Base-by-base conservation (phyloP, 495 filamentous ascomycete genomes). In the Neurospora sp. region DNA sequence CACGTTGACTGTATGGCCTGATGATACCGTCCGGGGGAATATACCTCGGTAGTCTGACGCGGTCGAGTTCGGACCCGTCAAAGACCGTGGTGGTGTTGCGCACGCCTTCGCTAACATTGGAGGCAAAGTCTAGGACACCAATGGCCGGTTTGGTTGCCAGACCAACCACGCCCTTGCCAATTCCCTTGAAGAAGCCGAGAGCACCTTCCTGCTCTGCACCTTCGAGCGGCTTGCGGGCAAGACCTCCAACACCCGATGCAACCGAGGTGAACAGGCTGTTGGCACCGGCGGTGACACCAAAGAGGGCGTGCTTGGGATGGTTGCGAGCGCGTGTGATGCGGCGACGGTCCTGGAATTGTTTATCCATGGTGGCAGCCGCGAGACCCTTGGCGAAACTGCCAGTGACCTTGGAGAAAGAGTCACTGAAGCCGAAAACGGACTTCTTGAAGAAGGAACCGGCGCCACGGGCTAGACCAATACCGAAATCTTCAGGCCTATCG, bases 21-120 rank as follows among this genome's bases (percentile, higher is more conserved):
- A 99, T 94, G 73, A 98, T 92, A 40, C 94, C 96, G 79, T 98
- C 96, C 43, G 90, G 88, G 24, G 93, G 92, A 73, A 99, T 92
- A 83, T 97, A 97, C 54, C 96, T 91, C 7, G 96, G 92, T 34
- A 97, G 86, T 39, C 96, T 92, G 21, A 98, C 94, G 71, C 96
- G 92, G 76, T 99, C 96, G 7, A 99, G 90, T 48, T 96, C 96
- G 69, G 96, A 91, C 42, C 91, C 90, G 77, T 99, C 96, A 79
- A 99, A 99, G 42, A 99, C 95, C 0, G 96, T 99, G 8, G 96
- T 99, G 9, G 96, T 99, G 83, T 99, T 99, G 77, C 95, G 93
- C 48, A 99, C 94, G 72, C 96, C 96, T 84, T 99, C 96, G 24
- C 93, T 93, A 74, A 99, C 89, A 81, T 97, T 98, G 77, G 93